Evolutionary conservation across 768 basidiomycete species (phyloP), one percentile per base, ranked within the genome.

Genomic region (Suillus tomentosus): DNA sequence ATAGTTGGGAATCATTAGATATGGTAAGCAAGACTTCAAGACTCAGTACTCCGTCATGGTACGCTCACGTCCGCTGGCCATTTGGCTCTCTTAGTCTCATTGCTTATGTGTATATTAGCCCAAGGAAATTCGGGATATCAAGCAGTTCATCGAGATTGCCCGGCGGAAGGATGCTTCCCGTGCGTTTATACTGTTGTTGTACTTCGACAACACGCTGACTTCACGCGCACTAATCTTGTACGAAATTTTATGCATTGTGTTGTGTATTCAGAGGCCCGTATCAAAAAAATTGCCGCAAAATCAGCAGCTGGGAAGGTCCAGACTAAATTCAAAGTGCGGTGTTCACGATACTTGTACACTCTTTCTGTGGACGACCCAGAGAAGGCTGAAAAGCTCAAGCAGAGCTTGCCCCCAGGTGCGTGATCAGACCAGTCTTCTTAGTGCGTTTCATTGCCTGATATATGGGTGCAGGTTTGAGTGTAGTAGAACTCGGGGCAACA

Each of bases 321-420:
- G 80, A 96, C 92, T 76, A 99, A 99, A 83, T 98, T 99, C 89
- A 99, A 99, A 87, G 88, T 99, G 76, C 87, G 97, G 77, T 98
- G 96, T 84, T 91, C 92, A 65, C 86, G 92, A 77, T 95, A 95
- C 79, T 89, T 96, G 66, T 99, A 99, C 89, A 99, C 97, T n/a
- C 87, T 99, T 68, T 87, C 89, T 66, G 79, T 99, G 76, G 91
- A 95, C 77, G 97, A 99, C 82, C 87, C 93, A 74, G 95, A 97
- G 79, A 99, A 98, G 85, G 96, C 97, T 47, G 95, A 97, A 78
- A 99, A 98, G 84, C 88, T 99, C 72, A 87, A 90, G 83, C 93
- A 93, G 83, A 90, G 88, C 74, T 84, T 99, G 60, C 96, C 96
- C 61, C 97, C 97, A 73, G 94, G 96, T 96, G 74, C 72, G 91